These are phyloP conservation scores for Kodamaea ohmeri DNA, from an alignment of 1,139 yeast genomes.

Conservation along the genomic window DNA sequence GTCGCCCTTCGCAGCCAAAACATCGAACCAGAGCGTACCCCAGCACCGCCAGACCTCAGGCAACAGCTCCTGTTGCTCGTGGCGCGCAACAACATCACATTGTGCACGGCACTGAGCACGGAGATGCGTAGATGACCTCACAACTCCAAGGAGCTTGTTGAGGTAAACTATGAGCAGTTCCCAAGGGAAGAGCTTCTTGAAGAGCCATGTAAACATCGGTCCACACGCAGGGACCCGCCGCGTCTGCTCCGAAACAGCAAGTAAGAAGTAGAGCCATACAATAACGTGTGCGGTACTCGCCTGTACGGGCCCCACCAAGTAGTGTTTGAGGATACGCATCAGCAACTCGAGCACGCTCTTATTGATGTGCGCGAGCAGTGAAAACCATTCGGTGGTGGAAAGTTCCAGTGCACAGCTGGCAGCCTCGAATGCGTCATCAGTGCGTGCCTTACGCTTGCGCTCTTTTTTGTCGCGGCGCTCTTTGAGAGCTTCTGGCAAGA, in stretches of 20 bases:
- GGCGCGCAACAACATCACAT: conserved; percentile 23
- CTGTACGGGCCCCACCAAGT: conserved; percentile 66
- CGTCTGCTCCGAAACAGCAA: conserved; percentile 60
- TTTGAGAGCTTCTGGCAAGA: conserved; percentile 65
- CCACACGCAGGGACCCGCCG: conserved; percentile 46
- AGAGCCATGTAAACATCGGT: conserved; percentile 50
- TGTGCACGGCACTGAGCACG: conserved; percentile 7
- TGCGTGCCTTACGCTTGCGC: conserved; percentile 50
- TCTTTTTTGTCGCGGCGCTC: conserved; percentile 74
- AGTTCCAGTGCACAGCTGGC: conserved; percentile 39
- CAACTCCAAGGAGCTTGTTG: conserved; percentile 47
- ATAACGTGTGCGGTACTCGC: conserved; percentile 68
- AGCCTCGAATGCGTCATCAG: conserved; percentile 11
- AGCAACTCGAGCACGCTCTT: conserved; percentile 65
- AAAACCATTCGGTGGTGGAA: conserved; percentile 57
- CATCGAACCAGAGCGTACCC: conserved; percentile 81
- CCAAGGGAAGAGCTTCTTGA: conserved; percentile 64
- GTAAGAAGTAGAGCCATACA: conserved; percentile 68
- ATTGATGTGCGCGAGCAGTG: conserved; percentile 52
- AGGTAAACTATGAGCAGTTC: conserved; percentile 58
- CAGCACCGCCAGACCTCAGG: conserved; percentile 83
- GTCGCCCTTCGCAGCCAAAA: conserved; percentile 47
- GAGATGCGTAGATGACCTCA: conserved; percentile 29
- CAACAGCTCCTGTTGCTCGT: conserved; percentile 45
- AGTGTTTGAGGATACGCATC: conserved; percentile 61